Evolutionary conservation across 495 filamentous ascomycete species (phyloP), one percentile per base, ranked within the genome.

Genomic region (Hypoxylon fragiforme): DNA sequence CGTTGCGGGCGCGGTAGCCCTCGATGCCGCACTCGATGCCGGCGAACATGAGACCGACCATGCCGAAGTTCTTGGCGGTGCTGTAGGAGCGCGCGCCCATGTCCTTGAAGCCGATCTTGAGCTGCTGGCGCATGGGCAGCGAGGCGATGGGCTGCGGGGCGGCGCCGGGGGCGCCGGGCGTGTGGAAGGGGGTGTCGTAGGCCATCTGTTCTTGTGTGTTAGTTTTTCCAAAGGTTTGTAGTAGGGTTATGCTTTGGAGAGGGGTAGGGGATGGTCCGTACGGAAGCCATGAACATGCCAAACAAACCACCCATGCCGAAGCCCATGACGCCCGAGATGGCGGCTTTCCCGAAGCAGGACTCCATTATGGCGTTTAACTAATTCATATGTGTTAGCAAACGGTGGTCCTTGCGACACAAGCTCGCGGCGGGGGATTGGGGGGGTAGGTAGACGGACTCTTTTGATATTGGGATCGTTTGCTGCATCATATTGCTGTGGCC

Each of bases 21-120:
- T 97, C 95, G 54, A 98, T 92, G 44, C 87, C 90, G 75, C 94
- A 98, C 75, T 98, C 94, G 9, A 92, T 95, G 16, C 94, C 95
- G 12, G 82, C 77, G 73, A 92, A 98, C 7, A 97, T 80, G 0
- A 90, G 88, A 41, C 94, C 94, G 36, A 98, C 86, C 36, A 88
- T 81, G 19, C 88, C 95, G 73, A 98, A 98, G 71, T 96, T 97
- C 75, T 95, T 95, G 13, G 91, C 94, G 4, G 86, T 89, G 63
- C 85, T 87, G 73, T 77, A 94, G 12, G 89, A 89, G 8, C 92
- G 84, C 35, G 78, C 60, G 39, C 92, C 92, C 91, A 97, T 97
- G 70, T 98, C 94, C 62, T 86, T 89, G 77, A 98, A 92, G 18
- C 94, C 94, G 66, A 74, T 68, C 44, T 80, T 82, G 18, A 97